A percentile compares a stretch with the other conserved stretches of the same genome.
Evolutionary conservation across 1,139 yeast species (phyloP).

Genomic region (Geotrichum macrosporum): DNA sequence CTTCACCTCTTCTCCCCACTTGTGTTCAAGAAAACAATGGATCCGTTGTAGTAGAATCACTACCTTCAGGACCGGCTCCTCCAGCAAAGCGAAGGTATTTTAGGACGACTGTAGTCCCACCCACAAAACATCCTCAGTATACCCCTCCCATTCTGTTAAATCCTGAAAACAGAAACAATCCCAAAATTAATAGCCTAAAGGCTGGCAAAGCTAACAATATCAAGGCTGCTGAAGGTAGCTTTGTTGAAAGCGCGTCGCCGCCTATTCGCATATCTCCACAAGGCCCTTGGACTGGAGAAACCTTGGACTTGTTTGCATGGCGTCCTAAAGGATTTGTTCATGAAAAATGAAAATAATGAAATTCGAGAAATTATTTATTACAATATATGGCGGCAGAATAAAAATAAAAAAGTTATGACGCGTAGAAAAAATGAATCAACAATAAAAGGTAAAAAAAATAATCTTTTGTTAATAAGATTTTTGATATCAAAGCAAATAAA

Average conservation of each 20-base stretch:
- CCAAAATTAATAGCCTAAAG: not conserved
- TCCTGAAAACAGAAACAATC: not conserved
- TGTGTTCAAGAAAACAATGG: too few species aligned
- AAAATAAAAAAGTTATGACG: not conserved
- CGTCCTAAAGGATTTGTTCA: conserved; percentile 15
- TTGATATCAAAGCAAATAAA: too few species aligned
- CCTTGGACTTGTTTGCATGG: conserved; percentile 24
- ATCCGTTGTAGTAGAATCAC: not conserved
- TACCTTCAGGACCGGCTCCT: not conserved
- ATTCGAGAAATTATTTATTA: not conserved
- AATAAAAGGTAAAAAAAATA: not conserved
- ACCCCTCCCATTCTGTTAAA: conserved; percentile 5
- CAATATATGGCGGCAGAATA: too few species aligned
- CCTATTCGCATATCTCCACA: conserved; percentile 6
- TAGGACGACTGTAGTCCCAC: conserved; percentile 4
- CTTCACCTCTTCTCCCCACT: too few species aligned
- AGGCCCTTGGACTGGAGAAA: conserved; percentile 25
- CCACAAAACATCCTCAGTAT: conserved; percentile 11
- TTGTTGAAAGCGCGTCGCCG: conserved; percentile 1
- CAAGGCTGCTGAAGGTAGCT: not conserved
- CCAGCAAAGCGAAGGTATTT: conserved; percentile 2
- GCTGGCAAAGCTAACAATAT: conserved; percentile 1
- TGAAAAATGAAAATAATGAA: not conserved
- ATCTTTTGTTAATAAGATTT: too few species aligned
- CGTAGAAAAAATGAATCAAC: not conserved